phyloP scores from a whole-genome alignment of 1,139 yeast genomes.

The Candida frijolesensis region DNA sequence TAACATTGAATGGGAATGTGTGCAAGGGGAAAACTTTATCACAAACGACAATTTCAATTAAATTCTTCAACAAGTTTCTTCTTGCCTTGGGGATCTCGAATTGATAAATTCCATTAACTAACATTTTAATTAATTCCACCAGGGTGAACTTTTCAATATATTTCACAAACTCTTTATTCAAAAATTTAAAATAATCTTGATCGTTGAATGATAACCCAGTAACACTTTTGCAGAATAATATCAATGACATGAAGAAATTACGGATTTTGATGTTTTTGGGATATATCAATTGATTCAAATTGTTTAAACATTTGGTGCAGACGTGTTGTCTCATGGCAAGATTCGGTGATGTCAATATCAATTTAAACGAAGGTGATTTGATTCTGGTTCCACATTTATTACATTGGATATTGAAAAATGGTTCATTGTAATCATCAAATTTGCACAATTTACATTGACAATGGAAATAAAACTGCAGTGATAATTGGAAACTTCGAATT shows the following conservation, averaged over 20 bases:
- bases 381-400: slow-evolving; percentile 18
- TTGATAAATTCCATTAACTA: slow-evolving; percentile 6
- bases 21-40: slow-evolving; percentile 18
- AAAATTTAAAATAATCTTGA: slow-evolving; percentile 8
- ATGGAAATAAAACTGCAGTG: slow-evolving; percentile 26
- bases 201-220: slow-evolving; percentile 8
- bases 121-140: slow-evolving; percentile 7
- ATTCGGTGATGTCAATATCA: slow-evolving; percentile 12
- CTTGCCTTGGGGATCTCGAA: slow-evolving; percentile 8
- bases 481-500: slow-evolving; percentile 10
- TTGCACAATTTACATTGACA: slow-evolving; percentile 35
- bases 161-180: slow-evolving; percentile 9
- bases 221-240: neutral
- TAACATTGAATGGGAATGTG: slow-evolving; percentile 21
- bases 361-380: slow-evolving; percentile 12
- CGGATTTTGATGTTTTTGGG: slow-evolving; percentile 11
- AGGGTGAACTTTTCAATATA: slow-evolving; percentile 8
- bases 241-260: slow-evolving; percentile 13
- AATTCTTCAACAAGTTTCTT: slow-evolving; percentile 5
- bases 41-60: slow-evolving; percentile 12
- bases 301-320: slow-evolving; percentile 11
- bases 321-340: slow-evolving; percentile 10
- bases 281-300: slow-evolving; percentile 10
- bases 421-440: slow-evolving; percentile 17
- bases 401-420: slow-evolving; percentile 24